These are phyloP conservation scores for Conringia planisiliqua DNA, from an alignment of 345 rosid genomes.

Conservation along the genomic window DNA sequence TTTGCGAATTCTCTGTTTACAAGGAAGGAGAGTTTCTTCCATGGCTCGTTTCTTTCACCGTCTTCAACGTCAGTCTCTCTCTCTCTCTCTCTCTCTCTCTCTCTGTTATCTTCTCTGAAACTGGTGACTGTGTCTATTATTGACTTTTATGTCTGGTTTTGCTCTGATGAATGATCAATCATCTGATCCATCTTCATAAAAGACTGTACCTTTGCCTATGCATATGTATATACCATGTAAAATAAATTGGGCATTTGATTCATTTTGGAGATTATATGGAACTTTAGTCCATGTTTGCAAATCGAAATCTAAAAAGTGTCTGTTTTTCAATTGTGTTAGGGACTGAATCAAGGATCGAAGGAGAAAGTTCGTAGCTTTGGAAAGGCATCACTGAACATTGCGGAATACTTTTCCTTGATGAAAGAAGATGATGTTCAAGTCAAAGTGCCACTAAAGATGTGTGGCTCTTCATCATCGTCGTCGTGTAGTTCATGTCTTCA, in stretches of 20 bases:
- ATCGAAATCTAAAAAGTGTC: neutral
- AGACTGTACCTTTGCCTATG: neutral
- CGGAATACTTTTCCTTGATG: conserved; percentile 53
- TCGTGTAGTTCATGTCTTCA: conserved; percentile 25
- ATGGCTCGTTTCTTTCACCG: conserved; percentile 49
- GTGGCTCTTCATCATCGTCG: conserved; percentile 27
- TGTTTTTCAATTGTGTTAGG: conserved; percentile 27
- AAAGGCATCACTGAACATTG: conserved; percentile 56
- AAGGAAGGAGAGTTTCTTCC: conserved; percentile 44
- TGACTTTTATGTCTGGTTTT: neutral
- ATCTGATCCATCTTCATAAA: neutral
- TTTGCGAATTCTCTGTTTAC: conserved; percentile 46
- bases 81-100: neutral
- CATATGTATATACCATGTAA: neutral
- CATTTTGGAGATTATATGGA: neutral
- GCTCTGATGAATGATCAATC: neutral
- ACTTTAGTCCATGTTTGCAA: neutral
- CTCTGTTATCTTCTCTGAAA: neutral
- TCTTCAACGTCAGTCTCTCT: conserved; percentile 45
- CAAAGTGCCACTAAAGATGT: conserved; percentile 48
- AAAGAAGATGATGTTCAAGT: conserved; percentile 61
- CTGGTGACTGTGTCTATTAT: neutral
- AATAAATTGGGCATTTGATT: conserved; percentile 3
- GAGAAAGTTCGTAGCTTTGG: conserved; percentile 59
- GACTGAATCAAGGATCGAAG: conserved; percentile 43